Evolutionary conservation across 2,329 filamentous ascomycete species (phyloP), one percentile per base, ranked within the genome.

Genomic region (Setomelanomma holmii): DNA sequence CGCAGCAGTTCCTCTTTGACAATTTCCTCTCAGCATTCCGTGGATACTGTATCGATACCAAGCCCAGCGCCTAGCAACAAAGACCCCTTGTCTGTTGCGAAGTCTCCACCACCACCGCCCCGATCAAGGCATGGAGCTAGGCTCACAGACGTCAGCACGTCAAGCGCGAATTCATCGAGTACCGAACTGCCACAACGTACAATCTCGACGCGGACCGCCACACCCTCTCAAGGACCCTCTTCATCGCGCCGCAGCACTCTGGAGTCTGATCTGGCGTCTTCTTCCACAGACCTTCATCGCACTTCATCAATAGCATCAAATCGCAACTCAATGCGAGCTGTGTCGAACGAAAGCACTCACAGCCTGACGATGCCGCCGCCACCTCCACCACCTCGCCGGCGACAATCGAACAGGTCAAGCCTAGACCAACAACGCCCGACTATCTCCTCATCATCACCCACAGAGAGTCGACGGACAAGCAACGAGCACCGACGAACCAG

Each of bases 1-100:
- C 66, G 73, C 16, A 74, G 72, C 61, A 75, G 68, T 49, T 75
- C 72, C 5, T 64, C 60, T 1, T 57, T 74, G 16, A 75, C 72
- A 5, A 58, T 69, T 35, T 71, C 70, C n/a, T 75, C 72, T 11
- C 69, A 73, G 51, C 62, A 69, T 27, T 72, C 71, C 1, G 51
- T 60, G 21, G 72, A 74, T 7, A 45, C 49, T 4, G 52, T 63
- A 30, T 30, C 27, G 1, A 20, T 59, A n/a, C 51, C 57, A 17
- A 69, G 51, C 34, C 63, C 63, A n/a, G 48, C 39, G 21, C 30
- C 55, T 1, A 48, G 27, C 16, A 57, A 45, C 44, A 56, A 63
- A 40, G 58, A 63, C 8, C 55, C 63, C 4, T 54, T 55, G 14
- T 46, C 65, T 17, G 49, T 54, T 17, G 53, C 60, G 19, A 66